These are phyloP conservation scores for Spinellus fusiger DNA, from an alignment of 192 early-diverging fungal genomes.

Conservation along the genomic window DNA sequence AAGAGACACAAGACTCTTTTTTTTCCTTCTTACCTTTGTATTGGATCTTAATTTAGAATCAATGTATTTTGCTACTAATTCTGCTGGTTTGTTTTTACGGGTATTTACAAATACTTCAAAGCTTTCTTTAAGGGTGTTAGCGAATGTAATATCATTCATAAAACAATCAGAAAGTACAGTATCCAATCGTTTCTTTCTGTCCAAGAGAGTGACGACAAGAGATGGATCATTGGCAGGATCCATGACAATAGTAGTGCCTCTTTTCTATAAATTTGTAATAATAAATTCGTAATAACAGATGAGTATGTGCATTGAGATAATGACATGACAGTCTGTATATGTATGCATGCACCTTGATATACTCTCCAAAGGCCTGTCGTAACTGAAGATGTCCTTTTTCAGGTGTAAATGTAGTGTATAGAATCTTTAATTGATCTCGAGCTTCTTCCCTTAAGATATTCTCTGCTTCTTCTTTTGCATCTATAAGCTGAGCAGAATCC, in stretches of 20 bases:
- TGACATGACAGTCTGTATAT: background rate
- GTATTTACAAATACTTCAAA: slow-evolving; percentile 75
- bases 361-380: slow-evolving; percentile 53
- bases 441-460: no score
- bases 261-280: slow-evolving; percentile 33
- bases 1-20: background rate
- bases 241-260: slow-evolving; percentile 48
- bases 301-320: background rate
- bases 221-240: slow-evolving; percentile 45
- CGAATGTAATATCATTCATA: slow-evolving; percentile 38
- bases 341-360: slow-evolving; percentile 60
- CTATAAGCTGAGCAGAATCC: background rate
- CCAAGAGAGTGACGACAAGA: slow-evolving; percentile 56
- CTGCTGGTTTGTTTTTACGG: slow-evolving; percentile 65
- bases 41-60: slow-evolving; percentile 53
- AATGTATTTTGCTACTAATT: slow-evolving; percentile 67
- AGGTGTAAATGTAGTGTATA: slow-evolving; percentile 43
- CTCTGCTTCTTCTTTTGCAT: background rate
- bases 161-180: slow-evolving; percentile 53
- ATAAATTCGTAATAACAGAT: background rate
- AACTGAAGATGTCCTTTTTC: slow-evolving; percentile 58
- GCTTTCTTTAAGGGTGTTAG: slow-evolving; percentile 57
- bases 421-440: background rate
- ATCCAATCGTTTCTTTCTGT: slow-evolving; percentile 60
- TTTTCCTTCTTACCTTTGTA: slow-evolving; percentile 31